Percentiles rank a stretch among this genome's conserved stretches.
phyloP scores from a whole-genome alignment of 371 early-diverging fungal species.

The Chytridiales sp. region DNA sequence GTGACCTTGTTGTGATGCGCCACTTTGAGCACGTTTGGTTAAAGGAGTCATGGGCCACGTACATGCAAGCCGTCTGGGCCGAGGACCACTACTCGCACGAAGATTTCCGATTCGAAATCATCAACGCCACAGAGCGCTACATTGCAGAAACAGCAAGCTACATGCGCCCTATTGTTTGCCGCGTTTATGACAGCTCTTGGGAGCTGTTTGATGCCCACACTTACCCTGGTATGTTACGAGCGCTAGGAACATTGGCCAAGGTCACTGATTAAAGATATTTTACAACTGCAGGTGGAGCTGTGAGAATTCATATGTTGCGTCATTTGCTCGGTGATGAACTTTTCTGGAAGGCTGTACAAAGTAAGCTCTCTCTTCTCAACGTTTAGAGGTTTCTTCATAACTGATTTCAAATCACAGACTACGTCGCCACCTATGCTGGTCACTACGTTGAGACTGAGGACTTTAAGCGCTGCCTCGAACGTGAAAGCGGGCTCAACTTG shows the following conservation, averaged over 20 bases:
- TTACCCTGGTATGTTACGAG: too few relatives aligned
- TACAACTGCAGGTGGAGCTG: constrained; percentile 60
- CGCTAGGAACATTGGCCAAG: too few relatives aligned
- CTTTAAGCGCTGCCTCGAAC: constrained; percentile 53
- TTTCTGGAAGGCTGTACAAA: constrained; percentile 54
- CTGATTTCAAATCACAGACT: constrained; percentile 16
- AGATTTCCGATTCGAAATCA: constrained; percentile 44
- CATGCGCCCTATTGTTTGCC: constrained; percentile 58
- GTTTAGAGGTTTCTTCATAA: neutral
- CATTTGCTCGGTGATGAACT: constrained; percentile 50
- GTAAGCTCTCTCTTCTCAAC: constrained; percentile 9
- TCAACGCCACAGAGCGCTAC: constrained; percentile 35
- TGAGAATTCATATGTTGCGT: constrained; percentile 59
- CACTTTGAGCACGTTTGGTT: constrained; percentile 68
- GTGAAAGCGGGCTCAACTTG: constrained; percentile 53
- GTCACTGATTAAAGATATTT: too few relatives aligned
- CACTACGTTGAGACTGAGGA: constrained; percentile 57
- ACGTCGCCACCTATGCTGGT: constrained; percentile 40
- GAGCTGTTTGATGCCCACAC: constrained; percentile 56
- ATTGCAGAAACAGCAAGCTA: constrained; percentile 46
- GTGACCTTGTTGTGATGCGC: constrained; percentile 56
- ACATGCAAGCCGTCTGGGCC: constrained; percentile 44
- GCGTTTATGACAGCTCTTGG: constrained; percentile 56
- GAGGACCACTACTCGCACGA: constrained; percentile 51
- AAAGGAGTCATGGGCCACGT: constrained; percentile 65